Evolutionary conservation across 1,139 yeast genomes (phyloP).

Genomic region (Diutina mesorugosa): DNA sequence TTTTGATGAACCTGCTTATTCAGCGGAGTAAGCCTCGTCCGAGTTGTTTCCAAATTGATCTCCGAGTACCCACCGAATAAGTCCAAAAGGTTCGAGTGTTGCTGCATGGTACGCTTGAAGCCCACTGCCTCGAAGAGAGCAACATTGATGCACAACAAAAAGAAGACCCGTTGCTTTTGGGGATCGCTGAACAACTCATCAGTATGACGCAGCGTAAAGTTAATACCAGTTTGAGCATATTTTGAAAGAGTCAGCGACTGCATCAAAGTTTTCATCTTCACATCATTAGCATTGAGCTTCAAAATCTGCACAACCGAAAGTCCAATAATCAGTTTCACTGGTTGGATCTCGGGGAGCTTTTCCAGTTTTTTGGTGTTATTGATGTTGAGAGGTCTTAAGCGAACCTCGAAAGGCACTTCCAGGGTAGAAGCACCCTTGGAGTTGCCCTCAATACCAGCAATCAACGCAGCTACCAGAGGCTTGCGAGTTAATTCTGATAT

Average conservation of each 20-base stretch:
- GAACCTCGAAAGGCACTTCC: background rate
- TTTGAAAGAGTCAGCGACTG: constrained; percentile 20
- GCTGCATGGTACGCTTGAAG: constrained; percentile 16
- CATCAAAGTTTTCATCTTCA: constrained; percentile 26
- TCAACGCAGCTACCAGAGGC: background rate
- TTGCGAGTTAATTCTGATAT: background rate
- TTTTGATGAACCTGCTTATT: constrained; percentile 15
- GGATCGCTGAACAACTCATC: constrained; percentile 16
- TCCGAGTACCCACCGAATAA: constrained; percentile 21
- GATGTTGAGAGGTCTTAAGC: background rate
- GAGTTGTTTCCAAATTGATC: constrained; percentile 21
- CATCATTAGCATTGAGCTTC: constrained; percentile 21
- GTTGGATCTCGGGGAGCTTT: constrained; percentile 18
- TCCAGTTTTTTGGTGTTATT: constrained; percentile 2
- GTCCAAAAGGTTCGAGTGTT: constrained; percentile 17
- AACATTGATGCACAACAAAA: constrained; percentile 21
- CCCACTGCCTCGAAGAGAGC: constrained; percentile 30
- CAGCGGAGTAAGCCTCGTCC: constrained; percentile 25
- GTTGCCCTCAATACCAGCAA: background rate
- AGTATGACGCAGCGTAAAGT: constrained; percentile 16
- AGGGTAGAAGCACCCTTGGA: background rate
- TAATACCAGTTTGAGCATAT: constrained; percentile 16
- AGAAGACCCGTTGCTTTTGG: constrained; percentile 15
- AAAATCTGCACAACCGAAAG: constrained; percentile 25
- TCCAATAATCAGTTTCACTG: constrained; percentile 29